phyloP scores from a whole-genome alignment of 73 alveolate genomes.

The Paramecium primaurelia region DNA sequence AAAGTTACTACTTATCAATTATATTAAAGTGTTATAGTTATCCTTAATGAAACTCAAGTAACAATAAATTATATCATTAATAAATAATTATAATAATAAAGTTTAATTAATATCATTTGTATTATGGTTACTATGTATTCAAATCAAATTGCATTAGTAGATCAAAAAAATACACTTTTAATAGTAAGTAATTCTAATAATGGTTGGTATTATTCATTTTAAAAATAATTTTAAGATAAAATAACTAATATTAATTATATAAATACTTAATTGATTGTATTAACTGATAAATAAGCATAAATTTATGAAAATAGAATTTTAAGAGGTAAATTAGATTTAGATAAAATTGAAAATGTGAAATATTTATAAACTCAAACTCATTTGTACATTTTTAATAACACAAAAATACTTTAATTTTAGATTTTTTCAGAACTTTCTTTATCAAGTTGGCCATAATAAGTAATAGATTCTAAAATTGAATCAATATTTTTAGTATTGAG shows the following conservation, averaged over 20 bases:
- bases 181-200: neutral
- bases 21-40: neutral
- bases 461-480: neutral
- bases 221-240: neutral
- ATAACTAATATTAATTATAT: neutral
- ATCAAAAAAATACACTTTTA: neutral
- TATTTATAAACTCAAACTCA: neutral
- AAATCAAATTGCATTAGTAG: neutral
- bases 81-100: neutral
- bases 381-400: neutral
- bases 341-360: neutral
- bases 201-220: neutral
- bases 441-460: neutral
- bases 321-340: neutral
- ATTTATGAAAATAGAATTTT: neutral
- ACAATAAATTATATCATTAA: neutral
- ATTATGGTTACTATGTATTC: neutral
- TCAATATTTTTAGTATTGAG: neutral
- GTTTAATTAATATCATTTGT: neutral
- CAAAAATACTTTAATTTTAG: neutral
- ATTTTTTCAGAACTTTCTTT: neutral
- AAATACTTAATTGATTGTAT: neutral
- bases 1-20: neutral
- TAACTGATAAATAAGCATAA: neutral
- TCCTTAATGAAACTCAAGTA: neutral